Base-by-base conservation (phyloP, 2,329 filamentous ascomycete genomes). In the Fusarium setosum region DNA sequence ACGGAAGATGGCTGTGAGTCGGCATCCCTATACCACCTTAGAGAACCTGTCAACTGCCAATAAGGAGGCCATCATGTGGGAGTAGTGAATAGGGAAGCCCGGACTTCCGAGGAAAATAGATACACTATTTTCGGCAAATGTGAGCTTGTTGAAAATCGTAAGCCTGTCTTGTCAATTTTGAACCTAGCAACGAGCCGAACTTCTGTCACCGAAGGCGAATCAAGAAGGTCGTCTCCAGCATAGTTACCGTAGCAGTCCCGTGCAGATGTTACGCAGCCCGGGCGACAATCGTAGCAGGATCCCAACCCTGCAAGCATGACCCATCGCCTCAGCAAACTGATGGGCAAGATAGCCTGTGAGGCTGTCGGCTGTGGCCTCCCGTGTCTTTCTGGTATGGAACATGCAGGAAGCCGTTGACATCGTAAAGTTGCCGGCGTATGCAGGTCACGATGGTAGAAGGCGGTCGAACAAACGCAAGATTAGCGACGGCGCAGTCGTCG, bases 401-500 rank as follows among this genome's bases (percentile, higher is more conserved):
- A 59, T 59, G 63, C 56, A 64, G 17, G 23, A 57, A 68, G 60
- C 67, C 65, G 56, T 64, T 60, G 48, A 44, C 47, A 63, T 51
- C 48, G 47, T 45, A 59, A 58, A 66, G 34, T 61, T 59, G 55
- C 54, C 59, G 65, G 41, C 50, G 56, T 34, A 68, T 72, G 70
- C 70, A 69, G 60, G 66, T 65, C 63, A 68, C 56, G 47, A 53
- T 62, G 57, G 63, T 50, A 54, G 55, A 69, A 45, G 56, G 56
- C 50, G 41, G 52, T 56, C 56, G 59, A 54, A 47, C 59, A 65
- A 66, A 61, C 53, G 61, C 60, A 58, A 72, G 70, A 71, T 72
- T 72, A 70, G 70, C 70, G 70, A 71, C 55, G 45, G 55, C 56
- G 57, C 57, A 61, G 59, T 65, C 37, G 54, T 67, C 57, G 64